Conservation (phyloP, 208 protist genomes). For the Crithidia mellificae region DNA sequence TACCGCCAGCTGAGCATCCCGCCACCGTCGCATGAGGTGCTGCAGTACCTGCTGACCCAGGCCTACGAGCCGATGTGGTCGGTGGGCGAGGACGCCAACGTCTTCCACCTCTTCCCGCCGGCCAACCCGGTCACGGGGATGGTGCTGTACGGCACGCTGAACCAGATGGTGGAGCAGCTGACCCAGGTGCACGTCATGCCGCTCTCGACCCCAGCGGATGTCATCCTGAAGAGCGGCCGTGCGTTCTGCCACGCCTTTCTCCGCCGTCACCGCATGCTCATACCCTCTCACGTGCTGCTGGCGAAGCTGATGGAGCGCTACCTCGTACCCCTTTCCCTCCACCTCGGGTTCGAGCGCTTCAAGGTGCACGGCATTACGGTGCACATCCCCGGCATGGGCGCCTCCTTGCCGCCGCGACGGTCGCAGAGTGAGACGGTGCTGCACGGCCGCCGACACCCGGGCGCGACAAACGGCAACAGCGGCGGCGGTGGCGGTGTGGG, state of each 20-base stretch:
- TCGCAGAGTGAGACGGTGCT: constrained; percentile 49
- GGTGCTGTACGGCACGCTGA: constrained; percentile 52
- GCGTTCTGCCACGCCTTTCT: constrained; percentile 50
- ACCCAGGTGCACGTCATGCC: constrained; percentile 53
- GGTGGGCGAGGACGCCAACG: constrained; percentile 40
- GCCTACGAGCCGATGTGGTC: constrained; percentile 58
- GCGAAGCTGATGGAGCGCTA: constrained; percentile 68
- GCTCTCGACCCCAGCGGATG: constrained; percentile 14
- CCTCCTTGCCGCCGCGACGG: constrained; percentile 25
- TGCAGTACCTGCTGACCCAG: constrained; percentile 40
- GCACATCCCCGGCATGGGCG: constrained; percentile 33
- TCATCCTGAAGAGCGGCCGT: constrained; percentile 12
- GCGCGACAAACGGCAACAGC: not conserved
- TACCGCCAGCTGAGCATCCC: constrained; percentile 34
- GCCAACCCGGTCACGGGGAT: constrained; percentile 30
- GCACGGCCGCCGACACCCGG: constrained; percentile 13
- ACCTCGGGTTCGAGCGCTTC: constrained; percentile 49
- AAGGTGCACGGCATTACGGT: constrained; percentile 52
- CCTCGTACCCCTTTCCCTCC: constrained; percentile 46
- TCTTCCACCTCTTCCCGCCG: constrained; percentile 29
- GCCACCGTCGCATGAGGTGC: constrained; percentile 25
- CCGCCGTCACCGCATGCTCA: constrained; percentile 54
- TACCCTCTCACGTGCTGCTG: constrained; percentile 53
- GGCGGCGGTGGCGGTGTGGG: not conserved
- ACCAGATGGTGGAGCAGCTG: constrained; percentile 67